phyloP scores from a whole-genome alignment of 768 basidiomycete genomes.

The Rhodotorula kratochvilovae region DNA sequence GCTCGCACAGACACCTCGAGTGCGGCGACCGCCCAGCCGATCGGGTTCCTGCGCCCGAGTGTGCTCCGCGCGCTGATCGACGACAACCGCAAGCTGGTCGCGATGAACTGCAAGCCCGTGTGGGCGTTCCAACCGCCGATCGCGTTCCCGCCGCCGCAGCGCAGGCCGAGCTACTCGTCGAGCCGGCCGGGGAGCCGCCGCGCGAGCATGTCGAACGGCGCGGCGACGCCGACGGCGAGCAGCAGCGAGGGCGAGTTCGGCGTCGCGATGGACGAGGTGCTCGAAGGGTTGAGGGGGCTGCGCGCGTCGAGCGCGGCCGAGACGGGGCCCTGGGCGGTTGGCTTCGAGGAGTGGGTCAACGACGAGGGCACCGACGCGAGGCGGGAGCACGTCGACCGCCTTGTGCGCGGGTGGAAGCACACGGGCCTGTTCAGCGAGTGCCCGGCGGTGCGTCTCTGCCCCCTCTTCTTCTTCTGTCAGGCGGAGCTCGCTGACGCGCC shows the following conservation, averaged over 20 bases:
- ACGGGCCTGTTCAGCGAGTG: constrained; percentile 45
- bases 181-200: constrained; percentile 38
- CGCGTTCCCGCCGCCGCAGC: constrained; percentile 1
- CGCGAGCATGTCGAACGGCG: not conserved
- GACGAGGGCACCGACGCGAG: constrained; percentile 31
- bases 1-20: not conserved
- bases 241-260: not conserved
- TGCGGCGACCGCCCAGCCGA: constrained; percentile 39
- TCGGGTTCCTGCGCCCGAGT: constrained; percentile 50
- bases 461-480: too few species aligned
- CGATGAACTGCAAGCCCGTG: constrained; percentile 51
- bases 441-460: constrained; percentile 42
- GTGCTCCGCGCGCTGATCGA: constrained; percentile 45
- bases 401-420: constrained; percentile 46
- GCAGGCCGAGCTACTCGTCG: constrained; percentile 32
- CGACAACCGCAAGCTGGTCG: constrained; percentile 47
- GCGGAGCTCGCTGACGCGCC: constrained; percentile 30
- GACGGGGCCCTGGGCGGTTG: constrained; percentile 29
- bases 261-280: not conserved
- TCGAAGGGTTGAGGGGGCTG: not conserved
- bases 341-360: constrained; percentile 40
- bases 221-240: not conserved
- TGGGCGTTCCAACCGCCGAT: constrained; percentile 53
- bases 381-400: constrained; percentile 42
- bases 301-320: not conserved